Conservation (phyloP, 176 grass and related monocot genomes). For the Juncus inflexus region DNA sequence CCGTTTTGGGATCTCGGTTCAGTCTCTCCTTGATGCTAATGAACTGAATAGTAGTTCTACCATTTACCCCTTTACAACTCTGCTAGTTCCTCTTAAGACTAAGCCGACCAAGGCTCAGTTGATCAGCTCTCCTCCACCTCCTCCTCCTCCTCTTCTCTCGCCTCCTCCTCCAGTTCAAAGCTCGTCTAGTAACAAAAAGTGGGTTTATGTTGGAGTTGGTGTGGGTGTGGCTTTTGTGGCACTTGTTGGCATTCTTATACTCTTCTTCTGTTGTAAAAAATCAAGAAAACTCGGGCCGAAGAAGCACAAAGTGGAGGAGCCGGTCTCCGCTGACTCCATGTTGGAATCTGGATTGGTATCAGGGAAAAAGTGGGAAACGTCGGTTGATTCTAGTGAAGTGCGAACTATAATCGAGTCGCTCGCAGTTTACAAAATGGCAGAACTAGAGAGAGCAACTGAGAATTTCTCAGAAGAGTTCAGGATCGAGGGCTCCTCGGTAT, state of each 20-base stretch:
- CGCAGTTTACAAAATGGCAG: constrained; percentile 52
- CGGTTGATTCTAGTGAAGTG: constrained; percentile 35
- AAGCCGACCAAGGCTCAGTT: constrained; percentile 45
- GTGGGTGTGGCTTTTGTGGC: constrained; percentile 34
- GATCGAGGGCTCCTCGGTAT: constrained; percentile 47
- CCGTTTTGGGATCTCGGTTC: constrained; percentile 34
- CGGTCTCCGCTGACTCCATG: constrained; percentile 24
- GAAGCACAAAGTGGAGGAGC: constrained; percentile 17
- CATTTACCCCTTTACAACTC: constrained; percentile 72
- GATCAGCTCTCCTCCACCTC: constrained; percentile 30
- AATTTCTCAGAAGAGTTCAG: constrained; percentile 46
- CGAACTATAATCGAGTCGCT: constrained; percentile 50
- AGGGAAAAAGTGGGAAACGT: neutral
- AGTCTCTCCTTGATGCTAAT: constrained; percentile 49
- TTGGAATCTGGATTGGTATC: constrained; percentile 23
- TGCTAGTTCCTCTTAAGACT: constrained; percentile 61
- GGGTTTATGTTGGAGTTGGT: constrained; percentile 47
- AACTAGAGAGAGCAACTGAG: constrained; percentile 56
- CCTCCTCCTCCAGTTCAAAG: neutral
- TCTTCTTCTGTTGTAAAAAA: constrained; percentile 24
- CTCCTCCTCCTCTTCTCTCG: constrained; percentile 23
- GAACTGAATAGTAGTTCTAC: constrained; percentile 15
- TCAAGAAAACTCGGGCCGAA: neutral
- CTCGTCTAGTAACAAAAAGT: constrained; percentile 21
- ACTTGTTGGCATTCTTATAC: constrained; percentile 16